Conservation (phyloP, 1,139 yeast genomes). For the Geotrichum australiense region DNA sequence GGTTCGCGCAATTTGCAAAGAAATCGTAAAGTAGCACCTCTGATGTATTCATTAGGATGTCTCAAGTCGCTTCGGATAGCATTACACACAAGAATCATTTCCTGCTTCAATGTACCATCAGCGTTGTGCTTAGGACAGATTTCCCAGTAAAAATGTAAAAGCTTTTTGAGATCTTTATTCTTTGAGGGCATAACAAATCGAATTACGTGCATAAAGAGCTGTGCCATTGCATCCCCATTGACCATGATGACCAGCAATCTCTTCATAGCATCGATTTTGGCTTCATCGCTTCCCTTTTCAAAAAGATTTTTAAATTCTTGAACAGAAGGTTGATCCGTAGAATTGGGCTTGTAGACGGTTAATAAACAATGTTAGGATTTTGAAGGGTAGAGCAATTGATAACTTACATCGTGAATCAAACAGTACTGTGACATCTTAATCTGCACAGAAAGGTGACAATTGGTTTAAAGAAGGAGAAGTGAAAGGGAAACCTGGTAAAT, state of each 20-base stretch:
- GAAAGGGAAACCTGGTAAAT: constrained; percentile 5
- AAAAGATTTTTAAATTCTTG: constrained; percentile 72
- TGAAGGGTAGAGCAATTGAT: too few species aligned
- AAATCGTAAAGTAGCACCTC: constrained; percentile 92
- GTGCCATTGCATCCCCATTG: constrained; percentile 94
- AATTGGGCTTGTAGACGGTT: constrained; percentile 18
- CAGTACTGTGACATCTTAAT: constrained; percentile 16
- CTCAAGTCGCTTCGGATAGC: constrained; percentile 96
- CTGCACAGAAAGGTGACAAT: neutral
- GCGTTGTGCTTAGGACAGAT: constrained; percentile 87
- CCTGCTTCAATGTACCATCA: constrained; percentile 91
- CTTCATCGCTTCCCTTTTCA: constrained; percentile 86
- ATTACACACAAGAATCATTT: constrained; percentile 96
- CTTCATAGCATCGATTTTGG: constrained; percentile 86
- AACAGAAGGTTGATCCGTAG: constrained; percentile 60
- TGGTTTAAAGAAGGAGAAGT: constrained; percentile 7
- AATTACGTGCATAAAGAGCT: constrained; percentile 90
- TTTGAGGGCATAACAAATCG: constrained; percentile 96
- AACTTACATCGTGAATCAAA: constrained; percentile 17
- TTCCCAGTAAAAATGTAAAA: constrained; percentile 96
- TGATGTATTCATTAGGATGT: constrained; percentile 94
- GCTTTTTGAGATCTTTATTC: constrained; percentile 83
- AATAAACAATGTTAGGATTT: too few species aligned
- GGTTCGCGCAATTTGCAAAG: constrained; percentile 87
- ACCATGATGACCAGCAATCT: constrained; percentile 77